These are phyloP conservation scores for Aspergillus hancockii DNA, from an alignment of 495 filamentous ascomycete genomes.

Conservation along the genomic window DNA sequence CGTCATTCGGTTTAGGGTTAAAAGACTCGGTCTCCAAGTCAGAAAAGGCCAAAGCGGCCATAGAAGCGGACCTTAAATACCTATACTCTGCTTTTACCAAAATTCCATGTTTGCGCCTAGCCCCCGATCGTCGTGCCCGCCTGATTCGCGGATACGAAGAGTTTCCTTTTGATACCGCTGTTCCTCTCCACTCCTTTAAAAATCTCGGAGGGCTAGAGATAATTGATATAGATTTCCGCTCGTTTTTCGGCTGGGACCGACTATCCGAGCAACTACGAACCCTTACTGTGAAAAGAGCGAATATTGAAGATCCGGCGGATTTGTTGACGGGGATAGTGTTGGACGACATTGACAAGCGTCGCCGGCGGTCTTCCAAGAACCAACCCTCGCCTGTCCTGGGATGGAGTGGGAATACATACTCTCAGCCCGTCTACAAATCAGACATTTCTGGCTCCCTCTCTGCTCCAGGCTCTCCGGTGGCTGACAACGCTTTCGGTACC, in stretches of 20 bases:
- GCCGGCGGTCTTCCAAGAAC: slow-evolving; percentile 81
- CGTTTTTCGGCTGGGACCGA: slow-evolving; percentile 96
- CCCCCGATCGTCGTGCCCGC: slow-evolving; percentile 85
- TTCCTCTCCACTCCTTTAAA: slow-evolving; percentile 92
- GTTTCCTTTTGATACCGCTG: slow-evolving; percentile 97
- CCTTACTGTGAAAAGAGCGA: slow-evolving; percentile 83
- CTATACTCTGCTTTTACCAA: slow-evolving; percentile 98
- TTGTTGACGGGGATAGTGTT: slow-evolving; percentile 88
- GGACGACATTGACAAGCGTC: slow-evolving; percentile 91
- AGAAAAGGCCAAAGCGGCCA: slow-evolving; percentile 81
- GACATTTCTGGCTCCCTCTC: slow-evolving; percentile 54
- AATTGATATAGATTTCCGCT: slow-evolving; percentile 90
- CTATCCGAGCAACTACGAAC: slow-evolving; percentile 88
- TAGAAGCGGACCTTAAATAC: slow-evolving; percentile 87
- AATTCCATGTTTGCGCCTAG: slow-evolving; percentile 84
- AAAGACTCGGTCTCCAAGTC: slow-evolving; percentile 74
- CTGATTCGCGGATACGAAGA: slow-evolving; percentile 93
- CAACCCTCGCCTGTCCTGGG: slow-evolving; percentile 73
- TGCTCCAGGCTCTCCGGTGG: slow-evolving; percentile 66
- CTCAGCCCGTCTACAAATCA: slow-evolving; percentile 59
- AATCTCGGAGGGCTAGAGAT: slow-evolving; percentile 92
- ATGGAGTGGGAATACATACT: slow-evolving; percentile 45
- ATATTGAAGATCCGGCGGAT: slow-evolving; percentile 87
- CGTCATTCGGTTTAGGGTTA: slow-evolving; percentile 75
- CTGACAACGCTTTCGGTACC: slow-evolving; percentile 43